Base-by-base conservation (phyloP, 1,284 basidiomycete species). In the Veloporphyrellus conicus region DNA sequence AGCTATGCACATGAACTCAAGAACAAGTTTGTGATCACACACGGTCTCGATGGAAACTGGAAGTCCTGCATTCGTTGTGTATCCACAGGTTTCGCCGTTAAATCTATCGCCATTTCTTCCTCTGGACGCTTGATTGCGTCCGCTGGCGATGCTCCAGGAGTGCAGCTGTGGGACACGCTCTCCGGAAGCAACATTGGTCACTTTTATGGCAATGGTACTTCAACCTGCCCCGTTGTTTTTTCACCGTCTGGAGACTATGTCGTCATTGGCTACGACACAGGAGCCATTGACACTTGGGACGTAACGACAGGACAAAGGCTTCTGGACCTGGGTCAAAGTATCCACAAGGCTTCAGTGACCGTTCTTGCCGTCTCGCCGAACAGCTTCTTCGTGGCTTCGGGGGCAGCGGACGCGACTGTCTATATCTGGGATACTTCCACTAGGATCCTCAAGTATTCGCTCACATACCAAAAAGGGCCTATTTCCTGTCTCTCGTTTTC, bases 201-300 rank as follows among this genome's bases (percentile, higher is more conserved):
- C 29, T 47, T 61, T 32, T 31, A 6, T 18, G 49, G 45, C 2
- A 18, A 39, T 11, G 50, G 44, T 1, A 19, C 29, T 20, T 44
- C 54, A 25, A 50, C 50, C 2, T 56, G 59, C 41, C 43, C 56
- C 10, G 59, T 62, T 6, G 15, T 45, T 14, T 62, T 61, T 48
- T 60, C 62, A 11, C 50, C 49, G 4, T 56, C 59, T 19, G 61
- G 60, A 15, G 40, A 43, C 19, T 46, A 41, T 15, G 49, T 63
- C n/a, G 54, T 54, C 11, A 34, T 53, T n/a, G 60, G 58, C n/a
- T 60, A 43, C 16, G 33, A 48, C 10, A 52, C 50, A 16, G 53
- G 54, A 12, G 35, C 40, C 8, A 40, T 62, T 9, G 45, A 54
- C 16, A 14, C 62, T 22, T 62, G 60, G 60, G 58, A 60, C 34